Conservation (phyloP, 2,329 filamentous ascomycete species). For the Xylariales sp. region DNA sequence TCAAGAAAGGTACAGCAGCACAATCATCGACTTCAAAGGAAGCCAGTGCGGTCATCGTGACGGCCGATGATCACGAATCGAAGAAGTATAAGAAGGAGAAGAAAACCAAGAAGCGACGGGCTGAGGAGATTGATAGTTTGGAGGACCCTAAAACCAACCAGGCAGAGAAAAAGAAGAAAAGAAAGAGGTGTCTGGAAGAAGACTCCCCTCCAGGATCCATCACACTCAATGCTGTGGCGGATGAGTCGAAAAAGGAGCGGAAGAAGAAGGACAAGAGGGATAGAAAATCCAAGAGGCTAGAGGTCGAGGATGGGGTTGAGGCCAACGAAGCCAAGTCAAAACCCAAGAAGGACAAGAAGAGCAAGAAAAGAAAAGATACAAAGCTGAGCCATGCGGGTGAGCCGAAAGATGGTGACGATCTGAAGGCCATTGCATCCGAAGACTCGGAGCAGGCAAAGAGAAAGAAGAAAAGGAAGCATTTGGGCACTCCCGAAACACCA, state of each 20-base stretch:
- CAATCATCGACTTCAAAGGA: constrained; percentile 33
- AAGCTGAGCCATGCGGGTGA: constrained; percentile 1
- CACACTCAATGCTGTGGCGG: constrained; percentile 18
- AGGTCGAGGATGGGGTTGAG: constrained; percentile 29
- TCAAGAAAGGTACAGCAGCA: constrained; percentile 32
- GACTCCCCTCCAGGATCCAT: constrained; percentile 14
- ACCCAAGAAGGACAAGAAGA: constrained; percentile 24
- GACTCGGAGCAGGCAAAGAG: constrained; percentile 38
- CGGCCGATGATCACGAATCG: constrained; percentile 17
- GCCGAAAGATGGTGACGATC: constrained; percentile 1
- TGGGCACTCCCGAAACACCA: constrained; percentile 24
- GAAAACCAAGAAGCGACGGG: constrained; percentile 38
- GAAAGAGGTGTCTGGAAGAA: constrained; percentile 30
- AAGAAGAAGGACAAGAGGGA: constrained; percentile 17
- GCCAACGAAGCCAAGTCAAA: constrained; percentile 24
- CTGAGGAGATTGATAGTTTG: constrained; percentile 25
- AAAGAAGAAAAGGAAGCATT: constrained; percentile 42
- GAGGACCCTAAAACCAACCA: constrained; percentile 29
- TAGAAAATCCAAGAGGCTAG: constrained; percentile 21
- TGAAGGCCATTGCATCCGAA: constrained; percentile 8
- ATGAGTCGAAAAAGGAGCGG: constrained; percentile 30
- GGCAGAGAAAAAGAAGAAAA: constrained; percentile 28
- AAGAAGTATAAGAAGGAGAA: constrained; percentile 36
- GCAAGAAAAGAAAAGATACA: constrained; percentile 22
- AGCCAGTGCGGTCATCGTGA: constrained; percentile 17